phyloP scores from a whole-genome alignment of 768 basidiomycete species.

The Cystoderma amianthinum region DNA sequence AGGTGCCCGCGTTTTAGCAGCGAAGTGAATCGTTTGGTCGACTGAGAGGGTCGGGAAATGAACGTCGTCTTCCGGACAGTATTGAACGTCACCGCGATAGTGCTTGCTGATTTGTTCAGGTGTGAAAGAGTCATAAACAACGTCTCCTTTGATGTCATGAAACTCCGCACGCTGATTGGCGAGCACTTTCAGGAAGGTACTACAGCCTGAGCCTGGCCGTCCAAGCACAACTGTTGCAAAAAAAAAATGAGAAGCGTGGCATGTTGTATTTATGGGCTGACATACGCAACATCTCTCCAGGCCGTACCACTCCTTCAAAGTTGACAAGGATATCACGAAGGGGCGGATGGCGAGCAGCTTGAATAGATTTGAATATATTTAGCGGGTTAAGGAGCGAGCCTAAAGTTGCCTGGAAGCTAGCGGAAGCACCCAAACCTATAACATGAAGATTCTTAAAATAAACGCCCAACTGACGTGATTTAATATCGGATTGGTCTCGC shows the following conservation, averaged over 20 bases:
- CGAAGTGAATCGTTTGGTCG: constrained; percentile 66
- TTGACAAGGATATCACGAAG: constrained; percentile 54
- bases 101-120: constrained; percentile 55
- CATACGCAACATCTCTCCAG: constrained; percentile 76
- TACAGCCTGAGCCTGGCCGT: constrained; percentile 80
- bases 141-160: constrained; percentile 58
- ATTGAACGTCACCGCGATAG: constrained; percentile 76
- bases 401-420: constrained; percentile 50
- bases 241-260: too few species aligned
- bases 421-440: constrained; percentile 49
- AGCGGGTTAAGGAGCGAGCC: constrained; percentile 56
- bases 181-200: constrained; percentile 75
- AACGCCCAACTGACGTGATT: constrained; percentile 52
- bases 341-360: constrained; percentile 49
- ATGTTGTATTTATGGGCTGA: too few species aligned
- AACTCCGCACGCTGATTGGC: constrained; percentile 71
- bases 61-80: constrained; percentile 80
- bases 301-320: constrained; percentile 58
- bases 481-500: constrained; percentile 39
- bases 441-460: constrained; percentile 53
- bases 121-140: constrained; percentile 71
- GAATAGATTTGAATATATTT: constrained; percentile 33
- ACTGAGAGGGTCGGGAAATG: constrained; percentile 85
- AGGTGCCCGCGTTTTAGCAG: constrained; percentile 63
- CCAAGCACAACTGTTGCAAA: constrained; percentile 80